Conservation (phyloP, 208 protist genomes). For the Jaenimonas drosophilae region DNA sequence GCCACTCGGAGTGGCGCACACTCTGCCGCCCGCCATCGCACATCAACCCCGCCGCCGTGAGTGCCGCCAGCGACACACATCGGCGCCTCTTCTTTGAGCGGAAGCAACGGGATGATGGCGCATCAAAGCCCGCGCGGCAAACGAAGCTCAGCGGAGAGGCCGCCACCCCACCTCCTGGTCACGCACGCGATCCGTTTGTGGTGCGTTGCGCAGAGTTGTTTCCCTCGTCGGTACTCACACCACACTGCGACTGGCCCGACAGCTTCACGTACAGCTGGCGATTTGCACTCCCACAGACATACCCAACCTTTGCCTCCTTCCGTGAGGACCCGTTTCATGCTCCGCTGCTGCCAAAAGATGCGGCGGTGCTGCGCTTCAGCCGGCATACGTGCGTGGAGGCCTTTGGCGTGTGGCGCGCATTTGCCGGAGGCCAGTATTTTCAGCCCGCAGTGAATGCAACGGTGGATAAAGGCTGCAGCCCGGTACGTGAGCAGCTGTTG, state of each 20-base stretch:
- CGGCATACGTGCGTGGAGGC: conserved; percentile 29
- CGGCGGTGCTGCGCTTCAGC: conserved; percentile 41
- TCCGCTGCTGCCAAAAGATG: conserved; percentile 53
- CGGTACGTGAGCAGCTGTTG: conserved; percentile 59
- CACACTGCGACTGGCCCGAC: conserved; percentile 64
- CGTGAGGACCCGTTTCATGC: conserved; percentile 69
- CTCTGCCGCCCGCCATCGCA: conserved; percentile 21
- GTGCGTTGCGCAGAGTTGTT: conserved; percentile 35
- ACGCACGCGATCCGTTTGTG: not conserved
- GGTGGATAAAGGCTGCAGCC: conserved; percentile 54
- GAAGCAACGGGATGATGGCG: not conserved
- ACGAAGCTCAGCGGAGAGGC: no score
- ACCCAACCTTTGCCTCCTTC: conserved; percentile 39
- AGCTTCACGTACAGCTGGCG: conserved; percentile 54
- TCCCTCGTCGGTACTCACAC: conserved; percentile 22
- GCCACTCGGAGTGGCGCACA: conserved; percentile 11
- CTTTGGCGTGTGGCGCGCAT: conserved; percentile 70
- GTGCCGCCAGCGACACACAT: conserved; percentile 14
- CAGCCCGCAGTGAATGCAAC: conserved; percentile 49
- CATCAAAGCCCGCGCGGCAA: not conserved
- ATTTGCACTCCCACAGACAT: conserved; percentile 32
- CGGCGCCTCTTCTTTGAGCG: conserved; percentile 5
- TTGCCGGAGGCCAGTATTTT: conserved; percentile 72
- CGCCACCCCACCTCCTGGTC: not conserved
- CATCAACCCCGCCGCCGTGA: conserved; percentile 16